phyloP scores from a whole-genome alignment of 805 yeast genomes.

The Diddensiella caesifluorescens region DNA sequence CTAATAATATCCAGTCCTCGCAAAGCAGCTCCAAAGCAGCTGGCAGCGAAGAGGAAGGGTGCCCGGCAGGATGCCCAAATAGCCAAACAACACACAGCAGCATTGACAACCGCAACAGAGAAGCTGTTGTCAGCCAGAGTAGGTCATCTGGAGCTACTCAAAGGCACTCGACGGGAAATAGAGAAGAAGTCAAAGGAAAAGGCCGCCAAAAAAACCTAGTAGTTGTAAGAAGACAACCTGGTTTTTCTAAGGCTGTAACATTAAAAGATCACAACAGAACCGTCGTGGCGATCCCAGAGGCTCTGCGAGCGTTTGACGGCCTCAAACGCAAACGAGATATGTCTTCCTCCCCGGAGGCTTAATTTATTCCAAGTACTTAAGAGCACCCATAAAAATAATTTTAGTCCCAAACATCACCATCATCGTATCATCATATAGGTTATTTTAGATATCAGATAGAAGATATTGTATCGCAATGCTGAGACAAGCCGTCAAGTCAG shows the following conservation, averaged over 20 bases:
- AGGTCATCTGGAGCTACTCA: conserved; percentile 86
- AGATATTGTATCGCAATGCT: conserved; percentile 20
- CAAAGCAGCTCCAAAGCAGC: conserved; percentile 67
- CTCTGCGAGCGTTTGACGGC: background rate
- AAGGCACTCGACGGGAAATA: conserved; percentile 81
- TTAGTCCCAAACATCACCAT: conserved; percentile 2
- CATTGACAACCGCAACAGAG: conserved; percentile 63
- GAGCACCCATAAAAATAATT: background rate
- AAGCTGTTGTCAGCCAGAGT: conserved; percentile 81
- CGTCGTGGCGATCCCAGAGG: background rate
- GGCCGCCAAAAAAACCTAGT: conserved; percentile 7
- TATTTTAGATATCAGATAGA: too few species aligned
- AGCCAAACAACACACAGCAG: conserved; percentile 51
- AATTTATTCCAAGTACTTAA: background rate
- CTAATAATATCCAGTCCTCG: conserved; percentile 28
- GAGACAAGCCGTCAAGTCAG: conserved; percentile 23
- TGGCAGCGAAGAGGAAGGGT: conserved; percentile 60
- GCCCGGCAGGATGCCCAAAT: conserved; percentile 49
- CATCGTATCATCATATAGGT: background rate
- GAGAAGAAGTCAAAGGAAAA: conserved; percentile 39
- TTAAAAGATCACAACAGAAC: background rate
- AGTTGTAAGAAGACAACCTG: background rate
- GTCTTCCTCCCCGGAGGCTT: conserved; percentile 1
- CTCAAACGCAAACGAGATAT: background rate
- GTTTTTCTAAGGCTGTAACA: background rate